These are phyloP conservation scores for Penicillium silybi DNA, from an alignment of 495 filamentous ascomycete genomes.

Conservation along the genomic window DNA sequence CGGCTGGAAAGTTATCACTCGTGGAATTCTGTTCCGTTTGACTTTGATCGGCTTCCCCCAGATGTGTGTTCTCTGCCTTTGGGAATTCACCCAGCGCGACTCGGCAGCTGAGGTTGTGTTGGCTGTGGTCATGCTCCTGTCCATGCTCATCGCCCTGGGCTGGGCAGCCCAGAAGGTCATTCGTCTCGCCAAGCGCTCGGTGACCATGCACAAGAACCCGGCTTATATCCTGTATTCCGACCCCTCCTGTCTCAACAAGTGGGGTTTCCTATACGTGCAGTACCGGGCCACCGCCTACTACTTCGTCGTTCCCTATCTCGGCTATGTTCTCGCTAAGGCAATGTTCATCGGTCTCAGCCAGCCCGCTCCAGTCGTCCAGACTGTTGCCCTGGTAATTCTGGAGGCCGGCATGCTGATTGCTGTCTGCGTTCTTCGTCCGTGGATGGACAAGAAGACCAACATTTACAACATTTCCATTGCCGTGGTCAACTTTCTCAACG, in stretches of 20 bases:
- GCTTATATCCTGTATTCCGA: slow-evolving; percentile 98
- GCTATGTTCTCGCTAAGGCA: slow-evolving; percentile 78
- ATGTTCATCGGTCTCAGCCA: slow-evolving; percentile 91
- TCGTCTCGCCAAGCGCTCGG: slow-evolving; percentile 79
- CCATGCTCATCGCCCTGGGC: slow-evolving; percentile 71
- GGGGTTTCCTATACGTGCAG: slow-evolving; percentile 97
- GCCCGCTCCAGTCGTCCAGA: slow-evolving; percentile 67
- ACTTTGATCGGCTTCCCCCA: slow-evolving; percentile 91
- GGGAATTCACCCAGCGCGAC: slow-evolving; percentile 86
- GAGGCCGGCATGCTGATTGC: slow-evolving; percentile 77
- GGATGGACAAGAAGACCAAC: slow-evolving; percentile 99
- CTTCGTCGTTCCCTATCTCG: slow-evolving; percentile 80
- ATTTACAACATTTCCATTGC: slow-evolving; percentile 93
- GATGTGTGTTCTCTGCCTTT: slow-evolving; percentile 85
- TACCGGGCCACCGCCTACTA: slow-evolving; percentile 97
- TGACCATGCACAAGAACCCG: slow-evolving; percentile 90
- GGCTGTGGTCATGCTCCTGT: slow-evolving; percentile 84
- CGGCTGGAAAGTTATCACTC: slow-evolving; percentile 81
- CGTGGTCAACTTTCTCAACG: slow-evolving; percentile 85
- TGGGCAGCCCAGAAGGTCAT: slow-evolving; percentile 92
- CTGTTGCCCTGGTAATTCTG: slow-evolving; percentile 78
- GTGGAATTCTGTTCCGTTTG: slow-evolving; percentile 89
- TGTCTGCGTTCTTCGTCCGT: slow-evolving; percentile 78
- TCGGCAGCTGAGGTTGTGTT: slow-evolving; percentile 85
- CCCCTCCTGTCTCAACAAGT: slow-evolving; percentile 88